Percentiles rank a stretch among this genome's conserved stretches.
Evolutionary conservation across 169 alveolate species (phyloP).

Genomic region (Plasmodium reichenowi): DNA sequence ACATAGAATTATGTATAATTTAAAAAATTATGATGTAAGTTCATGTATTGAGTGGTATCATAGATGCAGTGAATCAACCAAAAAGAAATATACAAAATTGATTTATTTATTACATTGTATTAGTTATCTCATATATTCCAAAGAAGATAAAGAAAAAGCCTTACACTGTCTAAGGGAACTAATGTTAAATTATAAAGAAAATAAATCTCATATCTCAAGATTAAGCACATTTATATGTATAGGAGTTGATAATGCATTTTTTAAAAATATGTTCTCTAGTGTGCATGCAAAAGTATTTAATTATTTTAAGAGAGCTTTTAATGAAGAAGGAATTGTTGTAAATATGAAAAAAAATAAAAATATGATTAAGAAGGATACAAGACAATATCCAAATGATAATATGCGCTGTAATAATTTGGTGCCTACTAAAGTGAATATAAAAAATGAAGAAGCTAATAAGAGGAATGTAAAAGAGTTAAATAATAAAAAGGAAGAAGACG

Average conservation of each 20-base stretch:
- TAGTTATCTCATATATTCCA: conserved; percentile 39
- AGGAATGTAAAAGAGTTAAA: not conserved
- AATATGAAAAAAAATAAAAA: not conserved
- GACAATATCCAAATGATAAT: not conserved
- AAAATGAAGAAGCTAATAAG: not conserved
- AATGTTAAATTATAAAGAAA: conserved; percentile 53
- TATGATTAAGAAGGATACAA: not conserved
- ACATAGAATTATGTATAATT: conserved; percentile 44
- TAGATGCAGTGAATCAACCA: conserved; percentile 38
- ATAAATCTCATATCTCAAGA: conserved; percentile 61
- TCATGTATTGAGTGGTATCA: conserved; percentile 62
- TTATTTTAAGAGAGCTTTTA: conserved; percentile 59
- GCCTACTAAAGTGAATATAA: not conserved
- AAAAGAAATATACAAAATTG: conserved; percentile 31
- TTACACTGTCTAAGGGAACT: conserved; percentile 40
- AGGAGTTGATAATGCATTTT: conserved; percentile 60
- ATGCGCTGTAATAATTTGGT: too few relatives aligned
- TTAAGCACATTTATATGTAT: conserved; percentile 69
- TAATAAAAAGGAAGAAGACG: not conserved
- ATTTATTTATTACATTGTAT: conserved; percentile 60
- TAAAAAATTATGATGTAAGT: conserved; percentile 44
- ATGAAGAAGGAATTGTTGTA: conserved; percentile 54
- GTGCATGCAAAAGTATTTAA: conserved; percentile 54
- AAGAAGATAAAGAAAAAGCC: conserved; percentile 59
- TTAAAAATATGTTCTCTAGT: conserved; percentile 47